A percentile compares a stretch with the other conserved stretches of the same genome.
Conservation (phyloP, 306 rosid genomes). For the Crataegus laevigata region DNA sequence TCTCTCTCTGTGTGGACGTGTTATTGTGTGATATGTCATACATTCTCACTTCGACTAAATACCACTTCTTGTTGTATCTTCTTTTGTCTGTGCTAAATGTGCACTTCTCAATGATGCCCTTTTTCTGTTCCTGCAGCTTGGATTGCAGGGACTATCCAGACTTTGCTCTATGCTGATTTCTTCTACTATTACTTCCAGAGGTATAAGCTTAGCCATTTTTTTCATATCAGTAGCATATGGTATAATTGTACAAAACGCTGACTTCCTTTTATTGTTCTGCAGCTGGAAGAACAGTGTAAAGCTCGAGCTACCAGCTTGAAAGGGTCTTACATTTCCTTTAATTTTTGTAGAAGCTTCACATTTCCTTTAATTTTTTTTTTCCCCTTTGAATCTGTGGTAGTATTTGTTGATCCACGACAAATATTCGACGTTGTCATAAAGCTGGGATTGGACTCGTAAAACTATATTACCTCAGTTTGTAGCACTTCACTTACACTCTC, state of each 20-base stretch:
- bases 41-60: neutral
- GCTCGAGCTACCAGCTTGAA: slow-evolving; percentile 81
- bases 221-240: neutral
- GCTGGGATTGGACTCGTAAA: neutral
- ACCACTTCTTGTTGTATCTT: neutral
- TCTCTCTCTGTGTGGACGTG: neutral
- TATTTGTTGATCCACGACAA: neutral
- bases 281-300: slow-evolving; percentile 86
- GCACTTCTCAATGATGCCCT: neutral
- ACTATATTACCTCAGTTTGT: neutral
- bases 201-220: slow-evolving; percentile 20
- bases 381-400: neutral
- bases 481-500: neutral
- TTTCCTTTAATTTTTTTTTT: neutral
- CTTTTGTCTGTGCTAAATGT: neutral
- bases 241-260: slow-evolving; percentile 8
- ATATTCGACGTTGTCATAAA: neutral
- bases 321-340: neutral
- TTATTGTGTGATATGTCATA: neutral
- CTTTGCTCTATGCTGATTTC: slow-evolving; percentile 81
- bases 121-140: slow-evolving; percentile 56
- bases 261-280: slow-evolving; percentile 16
- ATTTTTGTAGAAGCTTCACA: neutral
- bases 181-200: slow-evolving; percentile 87
- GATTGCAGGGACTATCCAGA: slow-evolving; percentile 75